Base-by-base conservation (phyloP, 257 asterid species). In the Osmanthus fragrans region DNA sequence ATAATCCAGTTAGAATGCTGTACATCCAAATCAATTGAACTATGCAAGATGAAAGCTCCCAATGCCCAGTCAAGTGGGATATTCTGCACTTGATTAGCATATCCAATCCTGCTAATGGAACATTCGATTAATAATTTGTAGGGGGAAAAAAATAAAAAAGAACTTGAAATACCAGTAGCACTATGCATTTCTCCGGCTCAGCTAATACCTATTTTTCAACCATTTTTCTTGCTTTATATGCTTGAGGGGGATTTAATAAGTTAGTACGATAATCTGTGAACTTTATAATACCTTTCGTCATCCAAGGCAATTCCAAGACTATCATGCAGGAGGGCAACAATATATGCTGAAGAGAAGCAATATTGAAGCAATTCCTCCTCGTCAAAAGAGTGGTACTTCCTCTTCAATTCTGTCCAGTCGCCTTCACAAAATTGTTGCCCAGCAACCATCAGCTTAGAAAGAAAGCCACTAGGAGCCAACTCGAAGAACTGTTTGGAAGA, bases 261-360 rank as follows among this genome's bases (percentile, higher is more conserved):
- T 37, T 56, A 58, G 32, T 60, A 25, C 10, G 67, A 8, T 21
- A 7, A 60, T 64, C 27, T 33, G 51, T 36, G 37, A 21, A 54
- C 68, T 42, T 32, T 72, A 74, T 25, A 47, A 60, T 86, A 93
- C 99, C 99, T 92, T 36, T 78, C 82, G 84, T 93, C 97, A 72
- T 96, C 84, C 83, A 96, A 81, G 79, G 91, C 90, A 81, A 93
- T 86, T 86, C 99, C 99, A 76, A 93, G 99, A 76, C 96, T 92
- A 77, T 96, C 99, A 56, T 96, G 98, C 79, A 96, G 99, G 75
- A 93, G 60, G 78, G 99, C 97, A 60, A 96, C 92, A 37, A 96
- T 93, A 80, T 93, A 96, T 39, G 99, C 99, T 29, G 99, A 90
- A 56, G 99, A 96, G 83, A 96, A 96, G 90, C 98, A 93, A 87